phyloP scores from a whole-genome alignment of 2,329 filamentous ascomycete genomes.

The Microdochium trichocladiopsis region DNA sequence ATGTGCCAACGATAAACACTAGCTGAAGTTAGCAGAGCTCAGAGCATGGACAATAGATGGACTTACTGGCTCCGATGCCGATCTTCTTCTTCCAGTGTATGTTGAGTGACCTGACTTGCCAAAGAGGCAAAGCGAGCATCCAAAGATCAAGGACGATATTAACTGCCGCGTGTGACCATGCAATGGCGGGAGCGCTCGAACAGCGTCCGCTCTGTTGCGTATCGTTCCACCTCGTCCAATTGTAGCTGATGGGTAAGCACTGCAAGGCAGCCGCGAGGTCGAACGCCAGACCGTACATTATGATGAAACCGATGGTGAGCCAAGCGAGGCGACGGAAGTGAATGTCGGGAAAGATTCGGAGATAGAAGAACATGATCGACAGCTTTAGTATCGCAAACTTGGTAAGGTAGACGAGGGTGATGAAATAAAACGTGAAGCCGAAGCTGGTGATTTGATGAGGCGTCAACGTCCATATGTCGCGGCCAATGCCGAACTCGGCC shows the following conservation, averaged over 20 bases:
- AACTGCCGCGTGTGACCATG: constrained; percentile 27
- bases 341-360: constrained; percentile 23
- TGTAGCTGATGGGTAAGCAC: constrained; percentile 24
- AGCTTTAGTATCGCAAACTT: constrained; percentile 23
- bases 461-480: constrained; percentile 18
- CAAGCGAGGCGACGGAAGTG: constrained; percentile 6
- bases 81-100: constrained; percentile 40
- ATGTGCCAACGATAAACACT: constrained; percentile 39
- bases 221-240: constrained; percentile 29
- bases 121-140: constrained; percentile 34
- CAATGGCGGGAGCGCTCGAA: constrained; percentile 22
- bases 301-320: constrained; percentile 13
- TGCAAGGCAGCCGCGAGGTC: constrained; percentile 18
- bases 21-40: constrained; percentile 8
- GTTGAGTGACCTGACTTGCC: constrained; percentile 29
- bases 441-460: constrained; percentile 15
- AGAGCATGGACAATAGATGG: neutral
- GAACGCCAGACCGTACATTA: constrained; percentile 13
- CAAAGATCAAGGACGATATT: constrained; percentile 33
- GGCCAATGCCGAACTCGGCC: constrained; percentile 13
- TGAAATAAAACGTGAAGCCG: constrained; percentile 14
- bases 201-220: constrained; percentile 16
- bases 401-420: constrained; percentile 11
- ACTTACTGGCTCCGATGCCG: constrained; percentile 18
- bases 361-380: constrained; percentile 28